Base-by-base conservation (phyloP, 257 asterid species). In the Salvia splendens region DNA sequence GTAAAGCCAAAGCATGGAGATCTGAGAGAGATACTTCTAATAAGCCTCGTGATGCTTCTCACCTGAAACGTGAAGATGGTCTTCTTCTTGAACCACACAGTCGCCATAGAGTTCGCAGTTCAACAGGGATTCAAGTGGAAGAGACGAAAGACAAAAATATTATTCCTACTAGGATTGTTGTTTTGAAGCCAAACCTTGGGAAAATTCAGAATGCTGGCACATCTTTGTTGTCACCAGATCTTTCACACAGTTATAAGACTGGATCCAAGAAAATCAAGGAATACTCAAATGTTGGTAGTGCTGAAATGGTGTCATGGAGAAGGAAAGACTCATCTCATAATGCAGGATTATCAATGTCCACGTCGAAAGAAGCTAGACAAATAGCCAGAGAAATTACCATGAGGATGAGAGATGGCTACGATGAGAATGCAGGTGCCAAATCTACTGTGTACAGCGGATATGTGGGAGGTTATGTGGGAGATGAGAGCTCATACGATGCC, bases 401-500 rank as follows among this genome's bases (percentile, higher is more conserved):
- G 80, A 79, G 75, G 65, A 87, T 85, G 86, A 85, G 80, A 61
- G 79, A 84, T 52, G 72, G 77, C 69, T 80, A 54, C 47, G 82
- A 83, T 24, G 85, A 79, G 70, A 68, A 64, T 55, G 64, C 62
- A 47, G 80, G 76, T 74, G 67, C 73, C 51, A 73, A 53, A 70
- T 78, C 85, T 46, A 47, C 78, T 28, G 72, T 77, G 33, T 68
- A 72, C 68, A 82, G 75, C 30, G 30, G 30, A 24, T 24, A 24
- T 24, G 30, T 24, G 30, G 30, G 30, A 79, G 97, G 97, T 69
- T 93, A 90, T 76, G 87, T 92, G 9, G 96, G 96, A 62, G 97
- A 91, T 65, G 97, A 82, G 83, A 91, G 97, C 76, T 93, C 97
- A 1, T 81, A 65, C 64, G 95, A 87, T 61, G 78, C 78, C 12